Base-by-base conservation (phyloP, 139 green algal species). In the Helicosporidium sp. region DNA sequence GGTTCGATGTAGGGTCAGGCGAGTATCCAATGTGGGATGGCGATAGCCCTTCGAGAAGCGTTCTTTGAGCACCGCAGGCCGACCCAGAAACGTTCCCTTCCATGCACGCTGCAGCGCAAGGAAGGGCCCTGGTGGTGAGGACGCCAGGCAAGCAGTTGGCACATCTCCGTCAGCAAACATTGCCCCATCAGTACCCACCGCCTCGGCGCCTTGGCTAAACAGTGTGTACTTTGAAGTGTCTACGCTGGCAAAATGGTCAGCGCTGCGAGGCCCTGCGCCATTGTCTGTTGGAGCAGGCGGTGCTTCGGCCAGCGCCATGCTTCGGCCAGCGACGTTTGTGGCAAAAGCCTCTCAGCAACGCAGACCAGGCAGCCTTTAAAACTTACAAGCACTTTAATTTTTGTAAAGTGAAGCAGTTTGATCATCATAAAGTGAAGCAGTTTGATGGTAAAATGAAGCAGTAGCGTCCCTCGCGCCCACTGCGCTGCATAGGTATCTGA, bases 11-110 rank as follows among this genome's bases (percentile, higher is more conserved):
- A 43, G 31, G 2, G 80, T 92, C 3, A 93, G 58, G 39, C 76
- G 77, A 20, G 37, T 37, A 57, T 93, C 80, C n/a, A 93, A 55
- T 3, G 46, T 39, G 0, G 76, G 63, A 37, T 85, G 77, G 4
- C 83, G 67, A 46, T 93, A 93, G 43, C 64, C 61, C 45, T 93
- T 93, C 41, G 41, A 69, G 56, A 93, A 93, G 5, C 83, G 60
- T 51, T 93, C 64, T 59, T 93, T 93, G 2, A 85, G 37, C 22
- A 93, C 74, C 35, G 54, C 53, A 2, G 46, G 43, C 1, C 59
- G 58, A 2, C 54, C 64, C 18, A 78, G 35, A 33, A 80, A 78
- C 2, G 18, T 24, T 10, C 52, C 64, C 36, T 70, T 47, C 61
- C 57, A 84, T 8, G 84, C 66, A 6, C 64, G 51, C 72, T 80